Base-by-base conservation (phyloP, 441 rosid species). In the Biscutella laevigata region DNA sequence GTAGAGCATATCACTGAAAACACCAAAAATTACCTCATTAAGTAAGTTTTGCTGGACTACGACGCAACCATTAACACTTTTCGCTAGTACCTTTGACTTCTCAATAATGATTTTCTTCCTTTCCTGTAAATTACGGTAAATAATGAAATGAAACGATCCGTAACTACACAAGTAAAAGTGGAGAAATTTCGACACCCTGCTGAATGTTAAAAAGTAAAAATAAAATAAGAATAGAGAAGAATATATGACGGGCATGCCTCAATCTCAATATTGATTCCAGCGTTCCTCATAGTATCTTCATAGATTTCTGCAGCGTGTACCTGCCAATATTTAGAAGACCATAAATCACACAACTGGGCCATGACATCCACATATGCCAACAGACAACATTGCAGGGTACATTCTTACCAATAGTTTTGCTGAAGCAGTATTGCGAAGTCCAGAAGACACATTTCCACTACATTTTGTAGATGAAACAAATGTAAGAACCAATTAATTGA, bases 221-320 rank as follows among this genome's bases (percentile, higher is more conserved):
- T 17, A 17, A 43, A 47, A 2, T 14, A 28, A 8, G 28, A 40
- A 24, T 16, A 58, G 37, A 16, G 53, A 42, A 35, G 51, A 58
- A 28, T 13, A n/a, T 34, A 54, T 13, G 21, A 34, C 53, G 42
- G 47, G 34, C 44, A 47, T 81, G 82, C 98, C 98, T 88, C 88
- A 54, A 82, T 79, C 42, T 80, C 72, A 60, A 92, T 75, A 69
- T 64, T 63, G 54, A 92, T 74, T 70, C 96, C 91, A 74, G 94
- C 84, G 68, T 71, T 80, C 74, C 62, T 72, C 84, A 83, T 77
- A 47, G 68, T 65, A 61, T 35, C 77, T 22, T 64, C 59, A 74
- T 88, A 92, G 62, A 85, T 74, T 70, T 92, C 96, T 51, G 96
- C 98, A 73, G 47, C 70, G 63, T 74, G 72, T 51, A 88, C 86